Base-by-base conservation (phyloP, 345 rosid species). In the Boechera divaricarpa region DNA sequence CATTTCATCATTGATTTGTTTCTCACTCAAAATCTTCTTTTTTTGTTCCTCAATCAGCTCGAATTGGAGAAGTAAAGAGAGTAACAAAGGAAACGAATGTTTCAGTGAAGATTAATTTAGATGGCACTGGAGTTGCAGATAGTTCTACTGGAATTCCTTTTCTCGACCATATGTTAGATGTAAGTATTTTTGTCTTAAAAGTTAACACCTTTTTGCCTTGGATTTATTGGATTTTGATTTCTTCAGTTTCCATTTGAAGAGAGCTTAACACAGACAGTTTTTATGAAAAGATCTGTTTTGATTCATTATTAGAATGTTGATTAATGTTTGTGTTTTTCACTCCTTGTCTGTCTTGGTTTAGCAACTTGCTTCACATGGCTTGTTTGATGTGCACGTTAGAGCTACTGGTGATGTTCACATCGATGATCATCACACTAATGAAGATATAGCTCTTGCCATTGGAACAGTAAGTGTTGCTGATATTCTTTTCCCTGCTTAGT, bases 301-400 rank as follows among this genome's bases (percentile, higher is more conserved):
- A 8, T 45, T 26, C 5, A 5, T 11, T 58, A 10, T 31, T 11
- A 3, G 33, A 41, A 35, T 45, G 59, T n/a, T 31, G 42, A 16
- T 68, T 0, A 51, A 60, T 68, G 36, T 28, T 52, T 57, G 36
- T 49, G 47, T 28, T 54, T 60, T 60, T 45, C 15, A 1, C 7
- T 32, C 7, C 51, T 72, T 57, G 65, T 60, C 45, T 57, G 10
- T 57, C 8, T 45, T 29, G 55, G 15, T 64, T 73, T 36, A 95
- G 99, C 99, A 96, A 96, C 86, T 93, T 79, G 93, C 98, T 68
- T 96, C 96, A 26, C 99, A 93, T 76, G 99, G 98, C 36, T 81
- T 95, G 73, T 87, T 95, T 10, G 96, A 96, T 77, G 90, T 95
- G 26, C 94, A 90, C 52, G 96, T 90, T 49, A 88, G 85, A 89